Evolutionary conservation across 179 eudicot genomes (phyloP), one percentile per base, ranked within the genome.

Genomic region (Patellifolia procumbens): DNA sequence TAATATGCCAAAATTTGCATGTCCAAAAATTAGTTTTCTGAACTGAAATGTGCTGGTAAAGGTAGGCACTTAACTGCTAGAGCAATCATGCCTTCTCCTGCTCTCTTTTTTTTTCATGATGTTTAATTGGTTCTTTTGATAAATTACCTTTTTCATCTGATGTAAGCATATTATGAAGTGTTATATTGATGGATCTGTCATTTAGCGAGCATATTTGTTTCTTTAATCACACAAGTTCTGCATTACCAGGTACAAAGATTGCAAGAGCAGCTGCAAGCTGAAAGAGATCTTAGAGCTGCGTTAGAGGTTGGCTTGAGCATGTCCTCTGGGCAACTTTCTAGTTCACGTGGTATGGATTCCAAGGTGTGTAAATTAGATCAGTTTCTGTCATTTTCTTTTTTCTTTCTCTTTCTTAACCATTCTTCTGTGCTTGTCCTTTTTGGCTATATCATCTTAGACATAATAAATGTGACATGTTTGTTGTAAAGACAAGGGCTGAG

Each of bases 211-310:
- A 52, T 68, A n/a, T n/a, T n/a, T n/a, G n/a, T n/a, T n/a, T n/a
- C n/a, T n/a, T n/a, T n/a, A n/a, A 22, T 76, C 53, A 68, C 81
- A 20, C 46, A 45, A n/a, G n/a, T 48, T 71, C 46, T 59, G 15
- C 31, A 16, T 16, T 81, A 53, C 52, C 76, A 95, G 99, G 99
- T 95, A 62, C 91, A 94, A 76, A 91, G 96, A 85, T 81, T 95
- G 78, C 99, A 95, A 84, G 99, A 95, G 82, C 99, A 95, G 89
- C 87, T 95, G 70, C 98, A 91, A 84, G 99, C 98, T 48, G 99
- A 95, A 86, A 91, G 99, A 86, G 99, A 95, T 83, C 86, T 95
- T 81, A 88, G 99, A 78, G 92, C 96, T 79, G 99, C 99, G 49
- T 79, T 95, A 79, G 99, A 95, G 83, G 99, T 95, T 79, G 99